Base-by-base conservation (phyloP, 2,329 filamentous ascomycete species). In the Leptographium procerum region DNA sequence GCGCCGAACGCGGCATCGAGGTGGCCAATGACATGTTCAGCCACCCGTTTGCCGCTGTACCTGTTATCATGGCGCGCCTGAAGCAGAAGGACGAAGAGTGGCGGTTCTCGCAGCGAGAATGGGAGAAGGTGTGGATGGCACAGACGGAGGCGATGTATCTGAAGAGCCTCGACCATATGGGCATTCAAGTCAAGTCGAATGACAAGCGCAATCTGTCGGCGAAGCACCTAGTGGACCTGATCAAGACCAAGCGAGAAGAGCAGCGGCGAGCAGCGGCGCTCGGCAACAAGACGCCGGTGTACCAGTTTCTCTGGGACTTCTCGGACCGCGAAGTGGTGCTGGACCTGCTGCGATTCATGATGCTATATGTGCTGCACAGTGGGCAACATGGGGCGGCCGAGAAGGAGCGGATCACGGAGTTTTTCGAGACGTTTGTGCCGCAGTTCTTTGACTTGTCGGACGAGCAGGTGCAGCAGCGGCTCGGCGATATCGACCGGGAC, bases 21-120 rank as follows among this genome's bases (percentile, higher is more conserved):
- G 91, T 97, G 52, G 89, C 96, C 58, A 85, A 87, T 55, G 87
- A 95, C 67, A 85, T 99, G 74, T 95, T 95, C 69, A 79, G 79
- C 48, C 82, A 88, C 57, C 94, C 94, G 0, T 91, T 88, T 67
- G 85, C 86, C 45, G 91, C 97, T 3, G 84, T 99, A 2, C 94
- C 94, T 0, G 85, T 97, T 43, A 82, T 99, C 31, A 77, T 99
- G 61, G 87, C 89, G 56, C 84, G 94, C 14, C 80, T 99, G 65
- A 97, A 97, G 74, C 89, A 95, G 67, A 96, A 97, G 70, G 86
- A 95, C 51, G 94, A 99, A 71, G 91, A 97, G 67, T 99, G 94
- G 94, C 90, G 95, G 63, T 91, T 95, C 65, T 92, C 90, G 40
- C 60, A 89, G 77, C 89, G 94, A 34, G 95, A 99, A 69, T 99